Evolutionary conservation across 306 rosid species (phyloP).

Genomic region (Nissolia schottii): DNA sequence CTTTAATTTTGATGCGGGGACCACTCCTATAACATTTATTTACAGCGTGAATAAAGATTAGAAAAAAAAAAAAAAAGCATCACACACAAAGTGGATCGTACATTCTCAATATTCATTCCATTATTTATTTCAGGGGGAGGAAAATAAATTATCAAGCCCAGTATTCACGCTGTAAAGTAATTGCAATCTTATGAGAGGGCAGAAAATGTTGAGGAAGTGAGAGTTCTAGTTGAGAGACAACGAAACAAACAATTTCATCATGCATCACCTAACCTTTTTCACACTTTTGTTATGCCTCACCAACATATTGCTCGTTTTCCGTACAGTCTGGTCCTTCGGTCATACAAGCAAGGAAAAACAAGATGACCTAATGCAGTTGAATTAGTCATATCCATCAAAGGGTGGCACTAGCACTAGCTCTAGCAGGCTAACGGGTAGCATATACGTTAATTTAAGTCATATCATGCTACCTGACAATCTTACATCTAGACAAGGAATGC

Average conservation of each 20-base stretch:
- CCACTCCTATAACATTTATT: conserved; percentile 29
- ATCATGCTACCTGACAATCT: neutral
- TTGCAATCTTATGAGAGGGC: conserved; percentile 19
- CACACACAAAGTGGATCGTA: conserved; percentile 12
- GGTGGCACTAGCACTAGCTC: too few species aligned
- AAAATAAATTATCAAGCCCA: neutral
- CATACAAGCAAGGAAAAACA: conserved; percentile 7
- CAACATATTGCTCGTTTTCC: conserved; percentile 14
- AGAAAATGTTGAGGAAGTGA: conserved; percentile 10
- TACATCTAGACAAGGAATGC: conserved; percentile 9
- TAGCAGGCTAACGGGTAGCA: conserved; percentile 3
- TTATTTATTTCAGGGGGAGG: conserved; percentile 2
- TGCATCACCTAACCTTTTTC: conserved; percentile 14
- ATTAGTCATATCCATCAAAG: conserved; percentile 16
- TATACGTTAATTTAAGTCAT: neutral
- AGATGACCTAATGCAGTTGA: conserved; percentile 23
- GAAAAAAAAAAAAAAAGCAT: too few species aligned
- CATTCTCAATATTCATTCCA: conserved; percentile 16
- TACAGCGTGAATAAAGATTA: conserved; percentile 30
- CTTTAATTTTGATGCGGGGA: conserved; percentile 26
- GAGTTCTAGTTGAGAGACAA: conserved; percentile 2
- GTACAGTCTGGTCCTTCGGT: conserved; percentile 2
- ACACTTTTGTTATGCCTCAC: conserved; percentile 9
- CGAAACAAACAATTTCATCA: conserved; percentile 14
- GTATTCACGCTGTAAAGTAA: conserved; percentile 8